Evolutionary conservation across 352 stramenopile species (phyloP).

Genomic region (Globisporangium acanthophoron): DNA sequence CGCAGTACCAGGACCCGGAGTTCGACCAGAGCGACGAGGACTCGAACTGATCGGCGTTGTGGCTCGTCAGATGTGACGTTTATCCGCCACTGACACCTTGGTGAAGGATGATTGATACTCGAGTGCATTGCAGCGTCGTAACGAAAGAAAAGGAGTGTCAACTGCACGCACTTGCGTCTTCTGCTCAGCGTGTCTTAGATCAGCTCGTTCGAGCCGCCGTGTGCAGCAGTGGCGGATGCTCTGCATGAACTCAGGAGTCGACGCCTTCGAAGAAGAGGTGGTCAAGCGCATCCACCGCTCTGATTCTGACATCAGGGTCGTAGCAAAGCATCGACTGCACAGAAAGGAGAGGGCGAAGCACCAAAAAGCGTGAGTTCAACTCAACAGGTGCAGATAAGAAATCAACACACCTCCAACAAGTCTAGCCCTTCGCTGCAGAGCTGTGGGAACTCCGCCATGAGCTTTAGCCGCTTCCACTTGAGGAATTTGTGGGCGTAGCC

Average conservation of each 20-base stretch:
- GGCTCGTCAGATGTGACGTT: too few species aligned
- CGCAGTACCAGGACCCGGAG: slow-evolving; percentile 62
- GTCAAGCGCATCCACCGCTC: slow-evolving; percentile 71
- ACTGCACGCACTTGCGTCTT: background rate
- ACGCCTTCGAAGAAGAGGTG: slow-evolving; percentile 84
- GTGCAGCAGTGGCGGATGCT: background rate
- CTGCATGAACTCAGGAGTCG: slow-evolving; percentile 63
- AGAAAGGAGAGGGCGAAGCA: background rate
- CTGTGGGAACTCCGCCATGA: slow-evolving; percentile 56
- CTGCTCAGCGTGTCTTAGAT: background rate
- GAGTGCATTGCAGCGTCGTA: background rate
- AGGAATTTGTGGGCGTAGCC: slow-evolving; percentile 95
- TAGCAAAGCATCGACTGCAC: slow-evolving; percentile 66
- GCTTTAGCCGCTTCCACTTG: slow-evolving; percentile 92
- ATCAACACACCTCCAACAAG: slow-evolving; percentile 38
- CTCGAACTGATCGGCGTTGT: slow-evolving; percentile 32
- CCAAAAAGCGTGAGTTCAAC: background rate
- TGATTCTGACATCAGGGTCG: slow-evolving; percentile 63
- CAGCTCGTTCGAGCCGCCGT: too few species aligned
- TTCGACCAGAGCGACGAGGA: slow-evolving; percentile 77
- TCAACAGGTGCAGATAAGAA: too few species aligned
- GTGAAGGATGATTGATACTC: background rate
- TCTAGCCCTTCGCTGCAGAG: slow-evolving; percentile 51
- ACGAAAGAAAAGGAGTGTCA: background rate
- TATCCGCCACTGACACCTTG: too few species aligned